phyloP scores from a whole-genome alignment of 2,329 filamentous ascomycete genomes.

The Diaporthe caulivora region DNA sequence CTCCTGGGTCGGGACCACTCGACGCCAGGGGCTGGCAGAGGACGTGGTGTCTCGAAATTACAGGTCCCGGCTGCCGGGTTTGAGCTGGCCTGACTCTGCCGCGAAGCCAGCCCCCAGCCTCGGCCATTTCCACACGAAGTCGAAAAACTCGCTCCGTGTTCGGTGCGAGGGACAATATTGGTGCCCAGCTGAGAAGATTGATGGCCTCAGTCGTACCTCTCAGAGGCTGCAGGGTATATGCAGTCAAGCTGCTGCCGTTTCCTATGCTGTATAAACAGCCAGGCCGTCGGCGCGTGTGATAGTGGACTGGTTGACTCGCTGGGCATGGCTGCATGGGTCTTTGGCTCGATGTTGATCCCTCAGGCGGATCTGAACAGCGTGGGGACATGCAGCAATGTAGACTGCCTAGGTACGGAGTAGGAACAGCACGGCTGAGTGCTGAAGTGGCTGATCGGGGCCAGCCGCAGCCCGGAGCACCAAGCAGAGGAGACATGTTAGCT shows the following conservation, averaged over 20 bases:
- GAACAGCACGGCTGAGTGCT: slow-evolving; percentile 15
- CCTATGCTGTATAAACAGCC: too few species aligned
- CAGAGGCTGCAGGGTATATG: not conserved
- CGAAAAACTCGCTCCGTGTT: not conserved
- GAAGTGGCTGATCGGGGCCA: slow-evolving; percentile 25
- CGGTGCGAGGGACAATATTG: not conserved
- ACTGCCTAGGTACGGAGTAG: too few species aligned
- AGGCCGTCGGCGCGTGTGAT: too few species aligned
- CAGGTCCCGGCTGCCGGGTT: slow-evolving; percentile 17
- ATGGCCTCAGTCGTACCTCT: not conserved
- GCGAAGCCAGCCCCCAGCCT: slow-evolving; percentile 13
- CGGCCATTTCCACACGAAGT: not conserved
- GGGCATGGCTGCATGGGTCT: not conserved
- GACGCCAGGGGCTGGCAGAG: not conserved
- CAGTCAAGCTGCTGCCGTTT: too few species aligned
- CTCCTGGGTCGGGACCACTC: not conserved
- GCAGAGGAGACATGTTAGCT: slow-evolving; percentile 11
- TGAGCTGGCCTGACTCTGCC: slow-evolving; percentile 9
- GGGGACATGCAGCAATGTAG: slow-evolving; percentile 15
- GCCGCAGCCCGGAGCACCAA: slow-evolving; percentile 3
- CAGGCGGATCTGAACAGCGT: slow-evolving; percentile 1
- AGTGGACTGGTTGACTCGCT: not conserved
- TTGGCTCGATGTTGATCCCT: slow-evolving; percentile 3
- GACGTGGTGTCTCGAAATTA: slow-evolving; percentile 16
- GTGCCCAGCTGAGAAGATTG: not conserved